Evolutionary conservation across 768 basidiomycete species (phyloP).

Genomic region (Holtermannia corniformis): DNA sequence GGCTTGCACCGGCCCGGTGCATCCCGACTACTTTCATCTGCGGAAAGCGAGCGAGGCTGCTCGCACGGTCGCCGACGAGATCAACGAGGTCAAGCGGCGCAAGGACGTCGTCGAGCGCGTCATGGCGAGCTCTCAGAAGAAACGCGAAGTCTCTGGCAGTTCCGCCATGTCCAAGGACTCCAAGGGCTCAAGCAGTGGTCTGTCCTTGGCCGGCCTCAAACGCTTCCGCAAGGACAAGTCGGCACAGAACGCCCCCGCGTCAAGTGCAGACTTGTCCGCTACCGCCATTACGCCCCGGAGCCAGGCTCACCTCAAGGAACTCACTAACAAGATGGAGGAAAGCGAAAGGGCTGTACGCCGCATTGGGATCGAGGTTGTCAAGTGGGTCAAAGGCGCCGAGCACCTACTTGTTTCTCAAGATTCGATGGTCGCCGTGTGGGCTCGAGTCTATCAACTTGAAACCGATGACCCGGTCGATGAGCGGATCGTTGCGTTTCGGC

Average conservation of each 20-base stretch:
- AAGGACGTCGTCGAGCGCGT: slow-evolving; percentile 53
- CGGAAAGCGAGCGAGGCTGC: slow-evolving; percentile 44
- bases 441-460: slow-evolving; percentile 31
- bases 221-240: slow-evolving; percentile 36
- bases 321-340: slow-evolving; percentile 20
- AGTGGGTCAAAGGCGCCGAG: slow-evolving; percentile 27
- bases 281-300: neutral
- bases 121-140: slow-evolving; percentile 12
- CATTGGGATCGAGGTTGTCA: slow-evolving; percentile 34
- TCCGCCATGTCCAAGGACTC: slow-evolving; percentile 1
- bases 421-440: slow-evolving; percentile 24
- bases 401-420: slow-evolving; percentile 29
- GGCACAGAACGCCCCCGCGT: neutral
- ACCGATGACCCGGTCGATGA: slow-evolving; percentile 28
- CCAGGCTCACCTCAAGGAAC: slow-evolving; percentile 6
- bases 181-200: slow-evolving; percentile 1
- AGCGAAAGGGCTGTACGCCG: slow-evolving; percentile 21
- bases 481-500: slow-evolving; percentile 32
- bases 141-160: neutral
- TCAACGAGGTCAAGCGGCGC: slow-evolving; percentile 61
- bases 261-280: neutral
- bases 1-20: slow-evolving; percentile 35
- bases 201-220: slow-evolving; percentile 23
- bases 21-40: slow-evolving; percentile 41
- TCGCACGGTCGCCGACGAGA: slow-evolving; percentile 48